phyloP scores from a whole-genome alignment of 129 eudicot genomes.

The Lactuca sativa region DNA sequence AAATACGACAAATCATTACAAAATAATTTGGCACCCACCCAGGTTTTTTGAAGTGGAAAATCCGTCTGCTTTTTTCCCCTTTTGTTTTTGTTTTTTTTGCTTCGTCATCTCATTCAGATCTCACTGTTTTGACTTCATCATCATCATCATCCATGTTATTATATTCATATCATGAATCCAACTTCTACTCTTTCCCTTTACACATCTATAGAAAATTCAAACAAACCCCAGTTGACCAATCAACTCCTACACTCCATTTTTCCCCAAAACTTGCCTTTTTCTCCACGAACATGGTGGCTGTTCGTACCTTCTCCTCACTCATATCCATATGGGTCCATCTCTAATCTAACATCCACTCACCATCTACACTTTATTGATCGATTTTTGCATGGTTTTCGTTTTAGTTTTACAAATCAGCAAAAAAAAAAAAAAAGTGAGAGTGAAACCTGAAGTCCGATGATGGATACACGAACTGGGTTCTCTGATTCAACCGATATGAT shows the following conservation, averaged over 20 bases:
- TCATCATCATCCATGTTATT: neutral
- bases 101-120: constrained; percentile 29
- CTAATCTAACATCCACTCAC: constrained; percentile 1
- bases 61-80: neutral
- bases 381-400: constrained; percentile 8
- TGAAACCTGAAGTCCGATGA: neutral
- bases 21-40: constrained; percentile 11
- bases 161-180: constrained; percentile 8
- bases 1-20: constrained; percentile 10
- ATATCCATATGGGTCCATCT: constrained; percentile 9
- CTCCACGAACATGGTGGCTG: neutral
- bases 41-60: neutral
- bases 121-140: constrained; percentile 38
- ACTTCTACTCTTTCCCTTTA: neutral
- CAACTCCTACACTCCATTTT: neutral
- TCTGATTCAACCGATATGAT: constrained; percentile 71
- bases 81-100: neutral
- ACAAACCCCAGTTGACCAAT: constrained; percentile 35
- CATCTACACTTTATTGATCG: constrained; percentile 1
- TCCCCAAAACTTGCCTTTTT: constrained; percentile 7
- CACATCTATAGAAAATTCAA: neutral
- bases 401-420: neutral
- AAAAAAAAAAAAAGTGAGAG: neutral
- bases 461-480: constrained; percentile 41
- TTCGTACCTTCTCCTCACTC: neutral